phyloP scores from a whole-genome alignment of 768 basidiomycete species.

The Amanita subjunquillea region DNA sequence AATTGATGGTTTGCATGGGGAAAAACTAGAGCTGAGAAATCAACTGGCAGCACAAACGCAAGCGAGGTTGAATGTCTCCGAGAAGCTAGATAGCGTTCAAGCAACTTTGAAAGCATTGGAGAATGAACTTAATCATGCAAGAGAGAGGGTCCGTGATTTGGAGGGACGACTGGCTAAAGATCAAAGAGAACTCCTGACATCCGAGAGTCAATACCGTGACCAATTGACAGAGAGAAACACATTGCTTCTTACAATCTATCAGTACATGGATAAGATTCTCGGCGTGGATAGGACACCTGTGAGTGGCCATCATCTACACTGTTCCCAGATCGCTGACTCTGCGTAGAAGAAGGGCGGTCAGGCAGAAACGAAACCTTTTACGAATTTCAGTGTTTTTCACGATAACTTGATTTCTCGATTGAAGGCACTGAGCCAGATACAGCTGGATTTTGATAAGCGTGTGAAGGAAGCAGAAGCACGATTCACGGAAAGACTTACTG shows the following conservation, averaged over 20 bases:
- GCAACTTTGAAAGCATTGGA: conserved; percentile 57
- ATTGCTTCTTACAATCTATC: conserved; percentile 83
- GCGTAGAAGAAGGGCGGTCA: conserved; percentile 62
- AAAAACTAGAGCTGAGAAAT: conserved; percentile 70
- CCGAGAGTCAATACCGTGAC: conserved; percentile 79
- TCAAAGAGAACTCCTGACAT: conserved; percentile 56
- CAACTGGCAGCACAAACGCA: conserved; percentile 83
- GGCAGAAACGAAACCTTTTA: conserved; percentile 85
- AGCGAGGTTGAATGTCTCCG: conserved; percentile 73
- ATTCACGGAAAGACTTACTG: conserved; percentile 62
- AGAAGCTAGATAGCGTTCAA: conserved; percentile 76
- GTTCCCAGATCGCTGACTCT: neutral
- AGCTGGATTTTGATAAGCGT: conserved; percentile 78
- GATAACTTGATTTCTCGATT: conserved; percentile 87
- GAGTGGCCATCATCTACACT: conserved; percentile 16
- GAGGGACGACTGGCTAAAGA: conserved; percentile 79
- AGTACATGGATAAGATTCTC: conserved; percentile 90
- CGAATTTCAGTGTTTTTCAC: conserved; percentile 90
- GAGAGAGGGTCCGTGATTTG: conserved; percentile 57
- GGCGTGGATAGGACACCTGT: conserved; percentile 84
- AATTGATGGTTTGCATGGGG: conserved; percentile 67
- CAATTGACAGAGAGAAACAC: conserved; percentile 92
- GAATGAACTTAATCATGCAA: conserved; percentile 48
- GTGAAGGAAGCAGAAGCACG: conserved; percentile 68
- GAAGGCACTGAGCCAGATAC: conserved; percentile 76